A percentile compares a stretch with the other conserved stretches of the same genome.
Conservation (phyloP, 768 basidiomycete species). For the Rubroboletus satanas region DNA sequence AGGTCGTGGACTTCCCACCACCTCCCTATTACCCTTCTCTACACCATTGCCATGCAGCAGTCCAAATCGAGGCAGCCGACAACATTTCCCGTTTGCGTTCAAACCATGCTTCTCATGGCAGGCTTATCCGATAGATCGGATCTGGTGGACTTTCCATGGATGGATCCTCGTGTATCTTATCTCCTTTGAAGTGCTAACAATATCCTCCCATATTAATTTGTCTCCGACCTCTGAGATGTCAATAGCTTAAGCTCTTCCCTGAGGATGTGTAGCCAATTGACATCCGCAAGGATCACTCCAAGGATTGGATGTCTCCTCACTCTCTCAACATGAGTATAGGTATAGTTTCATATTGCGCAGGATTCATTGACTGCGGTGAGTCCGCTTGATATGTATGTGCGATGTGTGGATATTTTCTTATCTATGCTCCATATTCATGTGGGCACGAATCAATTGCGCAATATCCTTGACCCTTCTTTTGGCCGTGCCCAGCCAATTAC, state of each 20-base stretch:
- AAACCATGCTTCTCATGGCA: neutral
- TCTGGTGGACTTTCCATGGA: neutral
- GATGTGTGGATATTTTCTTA: neutral
- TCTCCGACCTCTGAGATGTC: neutral
- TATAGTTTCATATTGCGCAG: neutral
- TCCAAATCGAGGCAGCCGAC: neutral
- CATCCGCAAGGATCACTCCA: neutral
- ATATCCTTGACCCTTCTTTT: neutral
- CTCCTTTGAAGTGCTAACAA: neutral
- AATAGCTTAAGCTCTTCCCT: neutral
- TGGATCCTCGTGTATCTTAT: neutral
- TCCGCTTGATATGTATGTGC: neutral
- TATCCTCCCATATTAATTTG: neutral
- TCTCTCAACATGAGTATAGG: neutral
- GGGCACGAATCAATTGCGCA: neutral
- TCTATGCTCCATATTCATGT: neutral
- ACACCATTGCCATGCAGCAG: neutral
- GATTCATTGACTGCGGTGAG: neutral
- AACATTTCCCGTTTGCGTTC: neutral
- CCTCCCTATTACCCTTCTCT: neutral
- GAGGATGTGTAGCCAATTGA: neutral
- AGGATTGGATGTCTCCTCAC: too few relatives aligned
- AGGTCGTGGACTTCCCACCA: neutral
- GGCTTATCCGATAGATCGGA: neutral
- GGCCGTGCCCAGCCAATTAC: neutral